Percentiles rank a stretch among this genome's conserved stretches.
Evolutionary conservation across 306 rosid species (phyloP).

Genomic region (Cicer chorassanicum): DNA sequence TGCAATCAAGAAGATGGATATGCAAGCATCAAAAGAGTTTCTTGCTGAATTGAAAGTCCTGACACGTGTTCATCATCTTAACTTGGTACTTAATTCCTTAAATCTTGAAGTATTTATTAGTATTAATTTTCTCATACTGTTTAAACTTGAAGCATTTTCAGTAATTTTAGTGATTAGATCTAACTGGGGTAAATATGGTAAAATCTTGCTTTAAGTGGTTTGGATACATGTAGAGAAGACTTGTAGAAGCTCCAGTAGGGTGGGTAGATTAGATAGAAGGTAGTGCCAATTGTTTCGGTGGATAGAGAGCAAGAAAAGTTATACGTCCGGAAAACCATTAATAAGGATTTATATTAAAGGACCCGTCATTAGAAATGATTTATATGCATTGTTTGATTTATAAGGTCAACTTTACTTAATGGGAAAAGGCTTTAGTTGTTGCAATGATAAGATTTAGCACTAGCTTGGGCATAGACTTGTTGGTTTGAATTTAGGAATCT

Average conservation of each 20-base stretch:
- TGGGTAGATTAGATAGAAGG: neutral
- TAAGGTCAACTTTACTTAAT: neutral
- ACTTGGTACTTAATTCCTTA: slow-evolving; percentile 66
- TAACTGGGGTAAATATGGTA: slow-evolving; percentile 1
- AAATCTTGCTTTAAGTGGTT: neutral
- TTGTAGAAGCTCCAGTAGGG: neutral
- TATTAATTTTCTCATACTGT: slow-evolving; percentile 7
- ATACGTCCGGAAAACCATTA: neutral
- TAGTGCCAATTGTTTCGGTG: neutral
- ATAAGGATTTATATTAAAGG: neutral
- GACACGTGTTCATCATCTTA: slow-evolving; percentile 92
- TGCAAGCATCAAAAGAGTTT: slow-evolving; percentile 93
- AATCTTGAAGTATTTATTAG: neutral
- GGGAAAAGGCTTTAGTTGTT: neutral
- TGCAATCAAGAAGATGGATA: slow-evolving; percentile 98
- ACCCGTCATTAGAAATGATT: neutral
- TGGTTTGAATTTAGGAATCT: slow-evolving; percentile 15
- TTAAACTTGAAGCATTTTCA: neutral
- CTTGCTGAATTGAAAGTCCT: slow-evolving; percentile 87
- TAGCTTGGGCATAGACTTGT: slow-evolving; percentile 24
- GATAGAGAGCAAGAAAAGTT: slow-evolving; percentile 12
- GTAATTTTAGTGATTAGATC: slow-evolving; percentile 29
- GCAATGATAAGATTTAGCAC: slow-evolving; percentile 21
- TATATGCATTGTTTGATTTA: neutral
- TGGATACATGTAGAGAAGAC: neutral